Base-by-base conservation (phyloP, 164 flowering plant species). In the Sextonia rubra region DNA sequence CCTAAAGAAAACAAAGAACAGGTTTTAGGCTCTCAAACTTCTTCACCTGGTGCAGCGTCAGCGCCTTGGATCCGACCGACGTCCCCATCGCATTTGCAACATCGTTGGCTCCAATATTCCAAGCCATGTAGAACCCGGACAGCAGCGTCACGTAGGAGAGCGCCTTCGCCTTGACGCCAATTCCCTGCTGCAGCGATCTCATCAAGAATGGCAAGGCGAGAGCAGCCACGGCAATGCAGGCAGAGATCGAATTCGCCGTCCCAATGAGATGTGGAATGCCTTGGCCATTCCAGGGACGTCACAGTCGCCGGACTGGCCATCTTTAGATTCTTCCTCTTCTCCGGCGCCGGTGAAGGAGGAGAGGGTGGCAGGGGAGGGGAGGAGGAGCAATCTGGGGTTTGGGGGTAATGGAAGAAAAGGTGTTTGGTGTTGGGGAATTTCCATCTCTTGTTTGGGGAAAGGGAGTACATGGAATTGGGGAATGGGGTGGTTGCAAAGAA, bases 41-140 rank as follows among this genome's bases (percentile, higher is more conserved):
- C 44, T 37, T 37, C 44, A 37, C 44, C 83, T 93, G 97, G 74
- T 93, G 74, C 20, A 91, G 85, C 44, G 89, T 80, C 77, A 96
- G 78, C 15, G 99, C 99, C 18, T 98, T 97, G 0, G 97, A 92
- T 1, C 98, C 98, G 18, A 94, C 98, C 4, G 97, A 92, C 32
- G 98, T 94, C 65, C 98, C 98, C 97, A 92, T 92, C 23, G 98
- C 98, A 78, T 94, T 94, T 12, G 98, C 98, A 64, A 94, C 98
- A 72, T 94, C 98, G 63, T 94, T 94, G 12, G 98, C 98, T 37
- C 98, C 98, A 49, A 94, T 94, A 64, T 94, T 94, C 98, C 98
- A 92, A 15, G 98, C 98, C 98, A 94, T 94, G 81, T 89, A 94
- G 71, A 92, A 91, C 4, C 98, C 98, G 27, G 84, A 87, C 76